Percentiles rank a stretch among this genome's conserved stretches.
These are phyloP conservation scores for Ophiocordyceps camponoti-leonardi DNA, from an alignment of 2,329 filamentous ascomycete species.

Conservation along the genomic window DNA sequence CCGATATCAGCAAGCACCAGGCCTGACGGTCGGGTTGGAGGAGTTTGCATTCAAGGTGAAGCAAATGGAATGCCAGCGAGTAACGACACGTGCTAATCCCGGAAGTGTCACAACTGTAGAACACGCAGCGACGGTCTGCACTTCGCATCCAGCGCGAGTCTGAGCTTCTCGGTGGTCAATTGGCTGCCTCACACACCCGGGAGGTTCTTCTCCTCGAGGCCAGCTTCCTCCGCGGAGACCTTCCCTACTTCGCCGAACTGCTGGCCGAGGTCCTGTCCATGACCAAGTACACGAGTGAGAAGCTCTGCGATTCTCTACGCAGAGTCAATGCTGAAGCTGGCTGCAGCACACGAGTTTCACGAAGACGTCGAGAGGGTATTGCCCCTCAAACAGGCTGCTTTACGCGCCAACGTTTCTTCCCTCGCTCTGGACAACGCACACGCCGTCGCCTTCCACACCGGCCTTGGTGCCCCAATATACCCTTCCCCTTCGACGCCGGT, in stretches of 20 bases:
- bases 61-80: background rate
- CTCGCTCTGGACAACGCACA: slow-evolving; percentile 79
- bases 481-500: slow-evolving; percentile 55
- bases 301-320: slow-evolving; percentile 3
- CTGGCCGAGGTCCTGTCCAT: slow-evolving; percentile 78
- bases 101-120: slow-evolving; percentile 32
- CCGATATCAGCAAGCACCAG: slow-evolving; percentile 77
- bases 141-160: slow-evolving; percentile 88
- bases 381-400: slow-evolving; percentile 57
- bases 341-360: slow-evolving; percentile 67
- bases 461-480: slow-evolving; percentile 65
- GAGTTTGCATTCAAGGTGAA: slow-evolving; percentile 92
- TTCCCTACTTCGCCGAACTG: slow-evolving; percentile 94
- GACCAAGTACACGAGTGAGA: slow-evolving; percentile 68
- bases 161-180: slow-evolving; percentile 85
- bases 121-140: slow-evolving; percentile 74
- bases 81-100: slow-evolving; percentile 23
- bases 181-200: slow-evolving; percentile 74
- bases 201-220: slow-evolving; percentile 86
- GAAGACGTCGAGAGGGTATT: slow-evolving; percentile 73
- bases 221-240: slow-evolving; percentile 87
- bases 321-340: slow-evolving; percentile 4
- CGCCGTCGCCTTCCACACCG: slow-evolving; percentile 77
- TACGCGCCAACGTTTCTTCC: slow-evolving; percentile 42
- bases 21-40: slow-evolving; percentile 76